Evolutionary conservation across 139 green algal species (phyloP).

Genomic region (Chlorella sp.): DNA sequence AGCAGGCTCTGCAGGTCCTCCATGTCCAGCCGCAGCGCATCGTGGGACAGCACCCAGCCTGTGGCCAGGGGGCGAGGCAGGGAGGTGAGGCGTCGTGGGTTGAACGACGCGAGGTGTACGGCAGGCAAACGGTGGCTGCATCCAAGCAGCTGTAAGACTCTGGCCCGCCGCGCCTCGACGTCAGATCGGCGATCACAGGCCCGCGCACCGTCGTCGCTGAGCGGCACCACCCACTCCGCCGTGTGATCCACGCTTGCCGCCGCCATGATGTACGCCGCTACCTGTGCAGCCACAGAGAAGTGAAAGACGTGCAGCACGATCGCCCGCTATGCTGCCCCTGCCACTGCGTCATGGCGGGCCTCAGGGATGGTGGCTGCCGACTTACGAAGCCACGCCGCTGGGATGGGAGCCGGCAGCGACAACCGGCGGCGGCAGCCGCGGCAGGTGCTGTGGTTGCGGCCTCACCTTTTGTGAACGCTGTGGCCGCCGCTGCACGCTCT

Average conservation of each 20-base stretch:
- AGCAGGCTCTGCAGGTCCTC: slow-evolving; percentile 6
- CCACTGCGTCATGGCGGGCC: too few relatives aligned
- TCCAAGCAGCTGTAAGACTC: background rate
- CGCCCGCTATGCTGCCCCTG: too few relatives aligned
- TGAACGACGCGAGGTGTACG: background rate
- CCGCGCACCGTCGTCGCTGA: background rate
- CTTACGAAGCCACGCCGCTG: too few relatives aligned
- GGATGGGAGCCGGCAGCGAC: too few relatives aligned
- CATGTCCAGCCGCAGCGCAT: slow-evolving; percentile 26
- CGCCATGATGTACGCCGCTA: background rate
- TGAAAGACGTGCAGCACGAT: too few relatives aligned
- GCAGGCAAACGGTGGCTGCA: background rate
- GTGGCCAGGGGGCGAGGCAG: background rate
- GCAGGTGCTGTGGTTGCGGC: too few relatives aligned
- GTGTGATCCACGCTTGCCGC: background rate
- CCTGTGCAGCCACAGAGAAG: background rate
- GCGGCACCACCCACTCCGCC: slow-evolving; percentile 1
- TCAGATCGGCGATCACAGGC: background rate
- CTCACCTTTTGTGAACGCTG: too few relatives aligned
- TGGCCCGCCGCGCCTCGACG: background rate
- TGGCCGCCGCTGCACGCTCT: too few relatives aligned
- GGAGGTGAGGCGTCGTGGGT: background rate
- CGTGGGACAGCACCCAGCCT: slow-evolving; percentile 26
- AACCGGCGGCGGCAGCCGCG: too few relatives aligned
- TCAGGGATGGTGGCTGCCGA: too few relatives aligned